These are phyloP conservation scores for Saturnispora quitensis DNA, from an alignment of 805 yeast genomes.

Conservation along the genomic window DNA sequence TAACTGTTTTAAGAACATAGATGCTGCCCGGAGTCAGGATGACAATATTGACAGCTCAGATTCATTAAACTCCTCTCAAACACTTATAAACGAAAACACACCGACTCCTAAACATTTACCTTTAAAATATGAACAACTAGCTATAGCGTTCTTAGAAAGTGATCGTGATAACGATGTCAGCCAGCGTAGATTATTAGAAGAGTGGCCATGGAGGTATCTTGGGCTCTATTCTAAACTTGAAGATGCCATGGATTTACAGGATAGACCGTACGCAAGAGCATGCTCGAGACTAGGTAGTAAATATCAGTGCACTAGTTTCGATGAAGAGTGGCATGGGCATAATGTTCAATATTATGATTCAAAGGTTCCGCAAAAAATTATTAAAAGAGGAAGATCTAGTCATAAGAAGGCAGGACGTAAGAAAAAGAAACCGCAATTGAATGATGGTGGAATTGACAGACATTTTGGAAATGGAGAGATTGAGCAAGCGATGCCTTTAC, in stretches of 20 bases:
- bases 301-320: slow-evolving; percentile 60
- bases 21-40: not conserved
- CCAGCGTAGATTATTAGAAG: slow-evolving; percentile 49
- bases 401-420: slow-evolving; percentile 17
- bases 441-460: slow-evolving; percentile 13
- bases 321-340: slow-evolving; percentile 50
- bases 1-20: slow-evolving; percentile 33
- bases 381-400: slow-evolving; percentile 17
- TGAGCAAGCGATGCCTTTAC: slow-evolving; percentile 25
- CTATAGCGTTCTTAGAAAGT: slow-evolving; percentile 40
- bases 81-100: not conserved
- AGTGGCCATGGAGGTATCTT: slow-evolving; percentile 74
- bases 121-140: slow-evolving; percentile 47
- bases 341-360: slow-evolving; percentile 59
- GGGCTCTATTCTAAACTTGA: slow-evolving; percentile 69
- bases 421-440: slow-evolving; percentile 15
- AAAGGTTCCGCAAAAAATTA: not conserved
- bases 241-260: slow-evolving; percentile 70
- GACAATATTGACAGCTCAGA: slow-evolving; percentile 10
- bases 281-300: slow-evolving; percentile 67
- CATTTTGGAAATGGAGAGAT: slow-evolving; percentile 6
- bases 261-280: slow-evolving; percentile 73
- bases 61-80: not conserved
- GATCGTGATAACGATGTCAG: slow-evolving; percentile 35
- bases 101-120: slow-evolving; percentile 11